Conservation (phyloP, 208 protist species). For the Leishmania tarentolae region DNA sequence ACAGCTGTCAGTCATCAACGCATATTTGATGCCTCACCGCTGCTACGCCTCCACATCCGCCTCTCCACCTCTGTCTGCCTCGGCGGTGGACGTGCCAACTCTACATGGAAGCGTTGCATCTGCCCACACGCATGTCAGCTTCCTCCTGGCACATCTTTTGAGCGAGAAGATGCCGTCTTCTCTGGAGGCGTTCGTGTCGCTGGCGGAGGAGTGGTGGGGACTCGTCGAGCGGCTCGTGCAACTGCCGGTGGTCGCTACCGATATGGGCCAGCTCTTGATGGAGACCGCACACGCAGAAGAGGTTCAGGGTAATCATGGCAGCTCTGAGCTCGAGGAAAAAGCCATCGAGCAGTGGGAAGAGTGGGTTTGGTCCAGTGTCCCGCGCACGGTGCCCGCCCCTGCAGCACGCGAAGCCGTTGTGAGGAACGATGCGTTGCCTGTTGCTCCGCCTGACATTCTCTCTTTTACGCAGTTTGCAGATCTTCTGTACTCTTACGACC, state of each 20-base stretch:
- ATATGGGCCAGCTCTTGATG: slow-evolving; percentile 20
- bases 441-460: slow-evolving; percentile 21
- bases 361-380: slow-evolving; percentile 30
- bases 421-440: not conserved
- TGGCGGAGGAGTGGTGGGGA: slow-evolving; percentile 23
- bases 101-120: slow-evolving; percentile 22
- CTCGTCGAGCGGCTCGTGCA: slow-evolving; percentile 18
- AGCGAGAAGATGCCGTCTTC: slow-evolving; percentile 1
- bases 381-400: slow-evolving; percentile 19
- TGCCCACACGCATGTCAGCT: slow-evolving; percentile 24
- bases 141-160: slow-evolving; percentile 12
- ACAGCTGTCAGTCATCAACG: not conserved
- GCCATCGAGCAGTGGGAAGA: slow-evolving; percentile 18
- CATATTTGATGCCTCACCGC: slow-evolving; percentile 1
- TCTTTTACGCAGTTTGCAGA: slow-evolving; percentile 55
- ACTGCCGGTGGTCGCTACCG: slow-evolving; percentile 11
- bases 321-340: slow-evolving; percentile 8
- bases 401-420: not conserved
- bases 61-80: not conserved
- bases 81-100: not conserved
- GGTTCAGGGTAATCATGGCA: not conserved
- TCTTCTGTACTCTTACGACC: slow-evolving; percentile 61
- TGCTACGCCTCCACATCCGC: not conserved
- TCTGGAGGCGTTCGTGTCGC: slow-evolving; percentile 4
- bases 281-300: slow-evolving; percentile 3